phyloP scores from a whole-genome alignment of 2,329 filamentous ascomycete genomes.

The Diplodia corticola region DNA sequence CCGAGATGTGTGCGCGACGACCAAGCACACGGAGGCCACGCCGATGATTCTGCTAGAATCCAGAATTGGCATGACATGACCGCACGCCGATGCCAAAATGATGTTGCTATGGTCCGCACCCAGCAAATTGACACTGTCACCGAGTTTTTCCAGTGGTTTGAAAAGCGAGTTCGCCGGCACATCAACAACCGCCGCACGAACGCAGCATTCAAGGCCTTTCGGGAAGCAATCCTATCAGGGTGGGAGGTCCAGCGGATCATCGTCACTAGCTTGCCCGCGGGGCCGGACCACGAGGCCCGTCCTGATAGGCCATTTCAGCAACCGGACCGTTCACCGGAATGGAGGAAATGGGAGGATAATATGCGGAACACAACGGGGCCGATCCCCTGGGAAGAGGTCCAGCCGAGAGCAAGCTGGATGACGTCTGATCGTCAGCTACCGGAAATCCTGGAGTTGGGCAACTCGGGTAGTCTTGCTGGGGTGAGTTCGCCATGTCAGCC shows the following conservation, averaged over 20 bases:
- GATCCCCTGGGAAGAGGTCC: not conserved
- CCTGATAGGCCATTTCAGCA: not conserved
- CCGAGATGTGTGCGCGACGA: not conserved
- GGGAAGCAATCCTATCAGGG: not conserved
- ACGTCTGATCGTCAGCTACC: not conserved
- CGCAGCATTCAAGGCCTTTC: not conserved
- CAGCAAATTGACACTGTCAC: not conserved
- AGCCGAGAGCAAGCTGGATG: not conserved
- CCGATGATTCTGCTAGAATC: not conserved
- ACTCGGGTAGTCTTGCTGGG: not conserved
- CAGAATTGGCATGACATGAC: not conserved
- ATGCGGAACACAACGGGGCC: not conserved
- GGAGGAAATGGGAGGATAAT: not conserved
- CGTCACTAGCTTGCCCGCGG: not conserved
- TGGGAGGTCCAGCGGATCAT: not conserved
- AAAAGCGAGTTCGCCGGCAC: not conserved
- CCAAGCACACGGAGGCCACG: not conserved
- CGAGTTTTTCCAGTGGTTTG: not conserved
- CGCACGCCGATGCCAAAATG: not conserved
- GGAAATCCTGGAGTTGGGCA: not conserved
- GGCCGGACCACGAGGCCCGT: not conserved
- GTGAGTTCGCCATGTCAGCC: not conserved
- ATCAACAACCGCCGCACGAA: not conserved
- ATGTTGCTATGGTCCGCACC: not conserved
- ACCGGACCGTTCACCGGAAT: not conserved